Base-by-base conservation (phyloP, 805 yeast genomes). In the Kazachstania viticola region DNA sequence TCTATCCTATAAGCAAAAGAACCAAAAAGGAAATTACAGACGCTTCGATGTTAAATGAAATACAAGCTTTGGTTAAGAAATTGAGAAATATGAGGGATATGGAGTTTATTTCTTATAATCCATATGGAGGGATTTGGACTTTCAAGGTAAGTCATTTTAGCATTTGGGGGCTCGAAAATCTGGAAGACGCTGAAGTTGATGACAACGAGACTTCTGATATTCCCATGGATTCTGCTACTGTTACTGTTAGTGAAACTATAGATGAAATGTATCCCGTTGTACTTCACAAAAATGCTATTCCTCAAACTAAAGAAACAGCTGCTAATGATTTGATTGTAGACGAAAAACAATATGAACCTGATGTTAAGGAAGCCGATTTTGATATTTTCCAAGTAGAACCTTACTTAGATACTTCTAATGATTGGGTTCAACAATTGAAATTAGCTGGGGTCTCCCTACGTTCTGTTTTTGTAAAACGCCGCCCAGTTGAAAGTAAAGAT, bases 111-210 rank as follows among this genome's bases (percentile, higher is more conserved):
- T 77, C 85, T 4, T 85, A 77, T 49, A 85, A 80, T 45, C 84
- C 85, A 3, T 64, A 75, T 18, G 70, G 73, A 4, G 82, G 83
- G 22, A 56, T 70, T 4, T 85, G 87, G 84, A 74, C 78, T 1
- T 85, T 83, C 56, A 71, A 65, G 44, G 95, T 87, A 7, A 75
- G 79, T 43, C 98, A 91, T 60, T 91, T 91, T 48, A 84, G 95
- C 60, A 72, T 81, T 5, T 91, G 96, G 95, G 97, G 97, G 5
- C 58, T 91, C 24, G 67, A 78, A 13, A 80, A 75, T 41, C 83
- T 77, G 17, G 74, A 67, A 15, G 73, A 67, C 25, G 75, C 62
- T 11, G 70, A 68, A 24, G 64, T 71, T 26, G 84, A 74, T 40
- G 65, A 61, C 9, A 68, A 66, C 17, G 56, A 65, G 15, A 51